Conservation (phyloP, 176 grass and related monocot genomes). For the Juncus inflexus region DNA sequence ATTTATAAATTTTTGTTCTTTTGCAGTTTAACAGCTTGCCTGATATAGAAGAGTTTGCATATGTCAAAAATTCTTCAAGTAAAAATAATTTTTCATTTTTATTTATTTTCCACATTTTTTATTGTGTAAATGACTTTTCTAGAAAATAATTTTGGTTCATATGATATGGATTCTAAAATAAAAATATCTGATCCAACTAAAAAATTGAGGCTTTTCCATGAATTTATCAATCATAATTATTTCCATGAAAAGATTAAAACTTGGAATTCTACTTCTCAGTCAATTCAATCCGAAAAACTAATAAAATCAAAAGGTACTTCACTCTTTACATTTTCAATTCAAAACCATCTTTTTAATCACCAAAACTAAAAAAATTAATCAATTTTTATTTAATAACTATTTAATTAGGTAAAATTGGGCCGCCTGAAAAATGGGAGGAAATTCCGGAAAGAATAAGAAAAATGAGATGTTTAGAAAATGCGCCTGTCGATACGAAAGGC, state of each 20-base stretch:
- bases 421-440: slow-evolving; percentile 72
- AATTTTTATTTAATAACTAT: too few relatives aligned
- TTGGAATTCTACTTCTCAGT: slow-evolving; percentile 12
- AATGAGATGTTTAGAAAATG: slow-evolving; percentile 74
- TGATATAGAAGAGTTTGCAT: slow-evolving; percentile 90
- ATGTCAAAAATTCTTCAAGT: slow-evolving; percentile 48
- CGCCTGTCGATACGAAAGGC: too few relatives aligned
- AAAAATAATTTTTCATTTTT: not conserved
- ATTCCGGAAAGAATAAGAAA: slow-evolving; percentile 71
- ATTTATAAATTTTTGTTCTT: slow-evolving; percentile 6
- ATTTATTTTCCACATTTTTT: not conserved
- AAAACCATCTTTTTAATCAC: too few relatives aligned
- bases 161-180: not conserved
- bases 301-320: slow-evolving; percentile 49
- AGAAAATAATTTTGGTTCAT: not conserved
- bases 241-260: not conserved
- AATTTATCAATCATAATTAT: not conserved
- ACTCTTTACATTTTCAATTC: not conserved
- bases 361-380: too few relatives aligned
- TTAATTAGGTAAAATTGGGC: slow-evolving; percentile 21
- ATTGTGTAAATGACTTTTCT: not conserved
- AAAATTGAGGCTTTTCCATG: not conserved
- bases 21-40: slow-evolving; percentile 50
- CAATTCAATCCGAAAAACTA: slow-evolving; percentile 40
- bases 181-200: not conserved